Base-by-base conservation (phyloP, 2,329 filamentous ascomycete genomes). In the Graphilbum ipis-grandicollis region DNA sequence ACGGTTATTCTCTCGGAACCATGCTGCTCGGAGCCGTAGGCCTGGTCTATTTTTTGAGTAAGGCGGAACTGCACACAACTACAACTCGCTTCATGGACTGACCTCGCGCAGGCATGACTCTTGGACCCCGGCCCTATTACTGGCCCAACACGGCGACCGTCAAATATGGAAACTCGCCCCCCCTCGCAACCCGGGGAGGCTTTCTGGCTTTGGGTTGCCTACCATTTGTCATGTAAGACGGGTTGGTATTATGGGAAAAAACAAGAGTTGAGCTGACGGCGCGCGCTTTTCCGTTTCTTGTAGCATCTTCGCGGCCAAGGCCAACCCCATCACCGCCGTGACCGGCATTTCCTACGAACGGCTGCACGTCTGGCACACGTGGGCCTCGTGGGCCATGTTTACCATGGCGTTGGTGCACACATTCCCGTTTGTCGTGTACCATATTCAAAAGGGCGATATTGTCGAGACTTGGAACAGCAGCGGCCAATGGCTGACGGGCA, bases 91-190 rank as follows among this genome's bases (percentile, higher is more conserved):
- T n/a, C n/a, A n/a, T n/a, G n/a, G n/a, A n/a, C n/a, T n/a, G n/a
- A n/a, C n/a, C n/a, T n/a, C n/a, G n/a, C n/a, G n/a, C n/a, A n/a
- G n/a, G n/a, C n/a, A n/a, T n/a, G n/a, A n/a, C n/a, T n/a, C n/a
- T n/a, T n/a, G n/a, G n/a, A n/a, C n/a, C n/a, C n/a, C n/a, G n/a
- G 19, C 66, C 68, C 0, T 72, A 70, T 48, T 72, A 71, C 54
- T 71, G 67, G 67, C 61, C 65, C 1, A 62, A 57, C 34, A 56
- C 54, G 6, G 37, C 36, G 12, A 47, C 50, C 8, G 40, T 56
- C 4, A 52, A 46, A 22, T 71, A 57, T 44, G 68, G 66, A 9
- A 52, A 54, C 47, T 68, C 65, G 21, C 67, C 66, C 10, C 66
- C 67, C 0, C 55, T 71, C 18, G 66, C 64, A 1, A 68, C 65